Evolutionary conservation across 2,329 filamentous ascomycete species (phyloP), one percentile per base, ranked within the genome.

Genomic region (Orbilia oligospora): DNA sequence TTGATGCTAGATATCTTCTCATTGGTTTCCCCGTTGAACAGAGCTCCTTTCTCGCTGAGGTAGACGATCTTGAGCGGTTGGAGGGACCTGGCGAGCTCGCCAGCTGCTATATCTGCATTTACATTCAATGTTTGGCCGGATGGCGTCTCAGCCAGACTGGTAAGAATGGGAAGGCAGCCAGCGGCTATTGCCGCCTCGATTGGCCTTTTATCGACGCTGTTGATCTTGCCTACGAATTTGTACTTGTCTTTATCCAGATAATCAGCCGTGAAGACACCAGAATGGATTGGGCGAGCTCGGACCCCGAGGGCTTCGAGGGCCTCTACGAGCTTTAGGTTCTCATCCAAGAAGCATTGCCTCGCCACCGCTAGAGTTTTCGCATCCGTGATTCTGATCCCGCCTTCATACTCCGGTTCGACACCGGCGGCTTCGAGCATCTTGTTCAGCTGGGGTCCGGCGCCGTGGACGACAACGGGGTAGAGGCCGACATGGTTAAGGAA

Each of bases 1-100:
- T 98, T 98, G 86, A 98, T 98, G 76, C 92, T 93, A 5, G 95
- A 97, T 83, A 98, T 98, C 87, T 97, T 97, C 87, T 95, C 91
- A 76, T 92, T 92, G n/a, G 91, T 93, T 80, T 97, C 93, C 76
- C 94, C 94, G 84, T 98, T 93, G 86, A 97, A 97, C 38, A 99
- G 87, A 6, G 95, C 96, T 63, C 96, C 96, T 88, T 98, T 98
- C 87, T 99, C 96, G 4, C 94, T 97, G n/a, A 98, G 88, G 84
- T 97, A 99, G 77, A 99, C 94, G 79, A 98, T 95, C 90, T 99
- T 99, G 83, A 98, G 87, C 27, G 96, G 96, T 85, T 98, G 91
- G 68, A 99, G 87, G 71, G 92, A 90, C 77, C 93, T 91, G 24
- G 96, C 95, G 79, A 99, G 88, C 86, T 97, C 95, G 81, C 94